Conservation (phyloP, 257 asterid species). For the Linaria vulgaris region DNA sequence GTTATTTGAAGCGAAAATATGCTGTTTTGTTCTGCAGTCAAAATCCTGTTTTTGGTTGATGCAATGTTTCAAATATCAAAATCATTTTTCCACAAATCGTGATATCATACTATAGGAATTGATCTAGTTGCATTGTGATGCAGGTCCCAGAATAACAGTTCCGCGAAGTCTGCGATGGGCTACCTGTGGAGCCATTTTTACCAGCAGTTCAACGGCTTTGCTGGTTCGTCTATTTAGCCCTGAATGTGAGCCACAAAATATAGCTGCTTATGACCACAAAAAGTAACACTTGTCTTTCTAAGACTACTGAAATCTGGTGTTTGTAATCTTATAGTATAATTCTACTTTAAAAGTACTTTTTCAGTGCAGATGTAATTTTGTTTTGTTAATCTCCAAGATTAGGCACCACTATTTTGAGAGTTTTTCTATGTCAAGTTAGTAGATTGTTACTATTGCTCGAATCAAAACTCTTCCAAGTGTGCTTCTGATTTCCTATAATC, state of each 20-base stretch:
- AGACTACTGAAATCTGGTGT: too few relatives aligned
- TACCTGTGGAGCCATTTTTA: slow-evolving; percentile 68
- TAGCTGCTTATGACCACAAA: slow-evolving; percentile 72
- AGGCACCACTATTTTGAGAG: too few relatives aligned
- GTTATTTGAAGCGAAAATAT: not conserved
- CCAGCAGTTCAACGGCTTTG: slow-evolving; percentile 63
- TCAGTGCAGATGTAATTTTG: too few relatives aligned
- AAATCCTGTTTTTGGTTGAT: not conserved
- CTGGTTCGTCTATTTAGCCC: slow-evolving; percentile 75
- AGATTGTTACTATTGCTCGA: too few relatives aligned
- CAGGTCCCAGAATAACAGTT: slow-evolving; percentile 83
- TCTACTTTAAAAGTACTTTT: too few relatives aligned
- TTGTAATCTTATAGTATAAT: too few relatives aligned
- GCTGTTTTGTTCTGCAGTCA: not conserved
- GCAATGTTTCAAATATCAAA: slow-evolving; percentile 1
- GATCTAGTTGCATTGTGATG: slow-evolving; percentile 28
- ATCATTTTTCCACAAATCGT: not conserved
- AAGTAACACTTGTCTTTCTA: slow-evolving; percentile 21
- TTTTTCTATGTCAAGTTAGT: too few relatives aligned
- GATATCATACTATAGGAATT: not conserved
- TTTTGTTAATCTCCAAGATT: too few relatives aligned
- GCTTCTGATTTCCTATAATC: too few relatives aligned
- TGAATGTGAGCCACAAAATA: slow-evolving; percentile 89
- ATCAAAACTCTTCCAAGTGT: too few relatives aligned
- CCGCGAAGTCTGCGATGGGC: slow-evolving; percentile 86